These are phyloP conservation scores for Aureobasidium sp. DNA, from an alignment of 2,329 filamentous ascomycete species.

Conservation along the genomic window DNA sequence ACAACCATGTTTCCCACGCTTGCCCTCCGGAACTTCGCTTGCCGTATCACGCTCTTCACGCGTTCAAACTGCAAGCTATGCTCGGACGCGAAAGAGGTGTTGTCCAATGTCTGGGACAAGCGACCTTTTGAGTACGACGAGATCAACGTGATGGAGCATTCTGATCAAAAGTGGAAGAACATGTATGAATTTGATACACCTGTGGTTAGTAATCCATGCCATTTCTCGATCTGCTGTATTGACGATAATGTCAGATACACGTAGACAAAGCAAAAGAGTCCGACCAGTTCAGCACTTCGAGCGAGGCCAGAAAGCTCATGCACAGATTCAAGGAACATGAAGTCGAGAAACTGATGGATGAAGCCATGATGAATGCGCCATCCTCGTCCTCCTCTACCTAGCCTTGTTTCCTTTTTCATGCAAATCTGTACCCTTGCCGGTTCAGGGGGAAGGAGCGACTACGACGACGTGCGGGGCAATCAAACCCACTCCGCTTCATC, in stretches of 20 bases:
- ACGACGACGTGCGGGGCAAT: not conserved
- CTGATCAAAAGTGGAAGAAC: conserved; percentile 57
- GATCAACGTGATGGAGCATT: conserved; percentile 58
- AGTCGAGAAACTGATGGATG: conserved; percentile 60
- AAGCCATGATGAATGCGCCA: conserved; percentile 28
- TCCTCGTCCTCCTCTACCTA: not conserved
- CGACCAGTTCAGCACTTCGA: conserved; percentile 45
- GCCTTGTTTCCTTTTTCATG: not conserved
- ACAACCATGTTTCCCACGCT: conserved; percentile 6
- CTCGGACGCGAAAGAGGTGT: conserved; percentile 55
- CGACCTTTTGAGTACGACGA: conserved; percentile 61
- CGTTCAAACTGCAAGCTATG: conserved; percentile 65
- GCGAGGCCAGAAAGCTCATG: conserved; percentile 63
- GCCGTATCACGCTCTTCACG: conserved; percentile 66
- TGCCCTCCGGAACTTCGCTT: conserved; percentile 26
- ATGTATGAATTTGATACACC: conserved; percentile 77
- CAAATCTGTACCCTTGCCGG: not conserved
- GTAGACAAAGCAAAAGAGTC: conserved; percentile 48
- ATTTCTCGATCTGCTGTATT: not conserved
- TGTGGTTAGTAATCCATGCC: conserved; percentile 45
- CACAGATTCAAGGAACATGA: conserved; percentile 63
- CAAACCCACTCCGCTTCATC: not conserved
- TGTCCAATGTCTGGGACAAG: conserved; percentile 58
- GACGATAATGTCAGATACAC: conserved; percentile 39
- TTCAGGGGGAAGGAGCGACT: not conserved